Evolutionary conservation across 2,329 filamentous ascomycete species (phyloP), one percentile per base, ranked within the genome.

Genomic region (Aspergillus pseudoterreus): DNA sequence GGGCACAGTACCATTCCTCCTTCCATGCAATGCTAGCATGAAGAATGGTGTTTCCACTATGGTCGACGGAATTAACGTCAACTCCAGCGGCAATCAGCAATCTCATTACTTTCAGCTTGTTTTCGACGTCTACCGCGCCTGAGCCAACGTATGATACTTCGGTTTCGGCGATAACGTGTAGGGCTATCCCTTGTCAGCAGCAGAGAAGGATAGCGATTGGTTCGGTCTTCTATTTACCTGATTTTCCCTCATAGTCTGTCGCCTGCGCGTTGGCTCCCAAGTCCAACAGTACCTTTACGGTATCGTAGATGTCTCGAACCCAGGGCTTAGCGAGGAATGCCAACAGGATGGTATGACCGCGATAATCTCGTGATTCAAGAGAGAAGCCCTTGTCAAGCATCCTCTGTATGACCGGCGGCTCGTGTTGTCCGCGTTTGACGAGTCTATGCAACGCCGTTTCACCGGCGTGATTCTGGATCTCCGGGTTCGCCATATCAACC

Each of bases 361-460:
- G 19, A 3, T 33, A 6, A 30, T 53, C 51, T 24, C 46, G 51
- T 24, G 47, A 46, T 32, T 53, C 51, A 15, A 53, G 43, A 22
- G 43, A 30, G 14, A 50, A 5, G 4, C 51, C 47, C 4, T 41
- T 41, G 3, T 47, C 43, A 12, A 52, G 14, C 6, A 55, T 24
- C 2, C 27, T 11, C 9, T 30, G 15, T 21, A 43, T 41, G 21
- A 27, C 9, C 11, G 11, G 5, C 19, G 9, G 15, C 24, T 45
- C 0, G 24, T n/a, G 4, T 27, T 27, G 35, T 49, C 17, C 12
- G 11, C 47, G 6, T 8, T 27, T 3, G 1, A 17, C 14, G n/a
- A 50, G 30, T 12, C 15, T 47, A 21, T 50, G 36, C 15, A 53
- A 6, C 6, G 24, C 30, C 8, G 47, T 47, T 17, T 44, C n/a